phyloP scores from a whole-genome alignment of 2,329 filamentous ascomycete genomes.

The Alternaria hordeiaustralica region DNA sequence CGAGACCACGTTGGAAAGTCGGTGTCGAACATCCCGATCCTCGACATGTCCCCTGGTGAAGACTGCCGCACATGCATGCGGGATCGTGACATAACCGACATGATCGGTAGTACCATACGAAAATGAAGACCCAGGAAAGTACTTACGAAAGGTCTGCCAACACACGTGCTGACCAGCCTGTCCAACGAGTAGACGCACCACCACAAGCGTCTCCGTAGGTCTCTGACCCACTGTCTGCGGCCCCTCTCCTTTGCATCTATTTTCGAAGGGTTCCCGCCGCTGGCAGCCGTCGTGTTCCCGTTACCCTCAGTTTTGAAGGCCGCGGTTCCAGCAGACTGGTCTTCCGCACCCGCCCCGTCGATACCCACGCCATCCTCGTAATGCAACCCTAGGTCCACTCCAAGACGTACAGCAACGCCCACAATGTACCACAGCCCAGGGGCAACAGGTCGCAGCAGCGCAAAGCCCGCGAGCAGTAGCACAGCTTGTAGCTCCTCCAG shows the following conservation, averaged over 20 bases:
- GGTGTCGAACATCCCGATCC: not conserved
- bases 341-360: slow-evolving; percentile 52
- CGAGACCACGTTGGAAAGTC: not conserved
- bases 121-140: not conserved
- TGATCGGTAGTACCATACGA: not conserved
- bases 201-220: slow-evolving; percentile 86
- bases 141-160: slow-evolving; percentile 80
- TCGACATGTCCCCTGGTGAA: not conserved
- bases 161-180: slow-evolving; percentile 91
- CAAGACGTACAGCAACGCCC: slow-evolving; percentile 87
- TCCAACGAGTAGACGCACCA: slow-evolving; percentile 98
- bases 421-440: slow-evolving; percentile 98
- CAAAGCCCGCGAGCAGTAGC: slow-evolving; percentile 86
- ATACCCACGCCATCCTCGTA: slow-evolving; percentile 84
- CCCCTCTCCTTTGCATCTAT: slow-evolving; percentile 65
- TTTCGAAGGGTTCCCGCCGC: slow-evolving; percentile 34
- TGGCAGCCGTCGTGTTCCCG: slow-evolving; percentile 23
- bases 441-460: slow-evolving; percentile 85
- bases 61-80: not conserved
- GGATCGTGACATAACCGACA: not conserved
- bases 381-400: slow-evolving; percentile 89
- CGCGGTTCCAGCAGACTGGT: slow-evolving; percentile 29
- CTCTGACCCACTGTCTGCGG: slow-evolving; percentile 81
- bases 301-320: slow-evolving; percentile 45
- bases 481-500: slow-evolving; percentile 95